A percentile compares a stretch with the other conserved stretches of the same genome.
These are phyloP conservation scores for Colletotrichum echinochloae DNA, from an alignment of 2,329 filamentous ascomycete species.

Conservation along the genomic window DNA sequence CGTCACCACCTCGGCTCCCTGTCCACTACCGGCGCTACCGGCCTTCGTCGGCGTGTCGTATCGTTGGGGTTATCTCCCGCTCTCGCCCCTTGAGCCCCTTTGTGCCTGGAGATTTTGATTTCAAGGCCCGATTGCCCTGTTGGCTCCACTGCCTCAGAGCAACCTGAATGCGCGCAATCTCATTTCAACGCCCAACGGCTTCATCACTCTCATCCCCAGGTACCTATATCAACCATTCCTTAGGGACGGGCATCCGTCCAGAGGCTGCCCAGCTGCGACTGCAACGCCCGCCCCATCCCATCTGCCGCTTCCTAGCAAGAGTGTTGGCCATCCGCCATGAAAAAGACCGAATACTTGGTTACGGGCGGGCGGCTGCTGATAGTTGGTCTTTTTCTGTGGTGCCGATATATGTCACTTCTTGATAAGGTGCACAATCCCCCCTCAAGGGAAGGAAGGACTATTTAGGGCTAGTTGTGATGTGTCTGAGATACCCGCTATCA, in stretches of 20 bases:
- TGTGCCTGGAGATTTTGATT: slow-evolving; percentile 20
- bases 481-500: no score
- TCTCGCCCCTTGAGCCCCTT: slow-evolving; percentile 34
- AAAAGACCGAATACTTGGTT: slow-evolving; percentile 19
- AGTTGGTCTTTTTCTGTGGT: background rate
- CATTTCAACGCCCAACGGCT: slow-evolving; percentile 23
- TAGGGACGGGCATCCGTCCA: slow-evolving; percentile 16
- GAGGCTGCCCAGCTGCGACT: slow-evolving; percentile 19
- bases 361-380: slow-evolving; percentile 13
- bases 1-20: slow-evolving; percentile 36
- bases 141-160: slow-evolving; percentile 32
- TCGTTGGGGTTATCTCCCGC: slow-evolving; percentile 31
- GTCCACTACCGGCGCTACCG: slow-evolving; percentile 33
- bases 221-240: slow-evolving; percentile 2
- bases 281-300: slow-evolving; percentile 24
- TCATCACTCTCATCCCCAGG: background rate
- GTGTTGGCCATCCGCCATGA: slow-evolving; percentile 5
- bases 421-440: background rate
- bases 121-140: slow-evolving; percentile 28
- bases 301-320: slow-evolving; percentile 27
- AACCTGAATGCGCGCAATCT: slow-evolving; percentile 37
- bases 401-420: background rate
- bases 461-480: background rate
- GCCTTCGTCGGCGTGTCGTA: slow-evolving; percentile 29
- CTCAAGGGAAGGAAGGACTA: background rate